phyloP scores from a whole-genome alignment of 345 rosid species.

The Eucalyptus regnans region DNA sequence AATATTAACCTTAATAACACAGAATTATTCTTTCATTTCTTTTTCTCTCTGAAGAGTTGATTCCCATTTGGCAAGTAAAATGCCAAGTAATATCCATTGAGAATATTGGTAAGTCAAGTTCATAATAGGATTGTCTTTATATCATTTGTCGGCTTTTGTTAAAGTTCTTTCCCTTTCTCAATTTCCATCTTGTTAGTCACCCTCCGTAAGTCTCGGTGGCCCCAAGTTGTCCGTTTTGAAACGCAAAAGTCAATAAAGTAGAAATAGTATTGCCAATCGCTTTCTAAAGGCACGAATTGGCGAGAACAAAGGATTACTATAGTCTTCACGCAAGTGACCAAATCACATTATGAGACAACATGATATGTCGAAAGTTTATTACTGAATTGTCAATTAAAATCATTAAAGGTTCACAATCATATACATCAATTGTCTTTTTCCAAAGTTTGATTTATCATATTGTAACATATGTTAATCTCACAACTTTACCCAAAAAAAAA shows the following conservation, averaged over 20 bases:
- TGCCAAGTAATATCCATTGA: not conserved
- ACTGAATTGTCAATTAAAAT: fast-evolving
- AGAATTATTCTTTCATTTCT: not conserved
- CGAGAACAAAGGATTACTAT: not conserved
- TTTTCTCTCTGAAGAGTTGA: not conserved
- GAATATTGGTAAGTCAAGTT: not conserved
- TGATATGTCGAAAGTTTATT: not conserved
- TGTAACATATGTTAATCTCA: not conserved
- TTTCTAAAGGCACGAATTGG: not conserved
- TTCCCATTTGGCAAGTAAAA: not conserved
- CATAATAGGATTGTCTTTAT: not conserved
- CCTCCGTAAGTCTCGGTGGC: not conserved
- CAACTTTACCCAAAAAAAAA: no score
- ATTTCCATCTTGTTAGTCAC: not conserved
- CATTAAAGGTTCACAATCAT: not conserved
- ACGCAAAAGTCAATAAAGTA: not conserved
- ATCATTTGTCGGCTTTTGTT: not conserved
- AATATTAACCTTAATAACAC: not conserved
- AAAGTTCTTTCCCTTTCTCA: not conserved
- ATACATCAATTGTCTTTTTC: not conserved
- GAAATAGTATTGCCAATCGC: not conserved
- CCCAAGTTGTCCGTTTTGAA: not conserved
- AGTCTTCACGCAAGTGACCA: fast-evolving
- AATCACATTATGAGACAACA: not conserved
- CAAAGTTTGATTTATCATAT: not conserved